These are phyloP conservation scores for Quercus dentata DNA, from an alignment of 306 rosid species.

Conservation along the genomic window DNA sequence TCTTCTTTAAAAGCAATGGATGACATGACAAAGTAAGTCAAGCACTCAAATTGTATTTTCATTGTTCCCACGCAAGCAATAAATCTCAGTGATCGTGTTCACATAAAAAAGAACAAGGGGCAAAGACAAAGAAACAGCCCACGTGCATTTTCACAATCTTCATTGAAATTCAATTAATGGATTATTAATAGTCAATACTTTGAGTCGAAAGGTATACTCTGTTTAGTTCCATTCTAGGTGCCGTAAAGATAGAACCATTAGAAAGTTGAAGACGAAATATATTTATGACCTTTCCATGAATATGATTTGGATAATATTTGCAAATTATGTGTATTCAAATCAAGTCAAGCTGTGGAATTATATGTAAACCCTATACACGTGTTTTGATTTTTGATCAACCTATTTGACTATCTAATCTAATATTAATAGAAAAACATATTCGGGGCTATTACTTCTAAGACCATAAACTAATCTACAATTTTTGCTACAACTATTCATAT, in stretches of 20 bases:
- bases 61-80: not conserved
- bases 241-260: not conserved
- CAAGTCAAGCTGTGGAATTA: no score
- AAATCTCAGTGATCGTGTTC: not conserved
- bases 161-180: not conserved
- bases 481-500: no score
- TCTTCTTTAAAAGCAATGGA: not conserved
- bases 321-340: not conserved
- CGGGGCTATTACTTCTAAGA: no score
- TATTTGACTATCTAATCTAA: not conserved
- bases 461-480: no score
- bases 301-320: not conserved
- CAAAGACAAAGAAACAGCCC: not conserved
- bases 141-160: not conserved
- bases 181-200: not conserved
- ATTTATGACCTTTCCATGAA: not conserved
- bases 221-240: not conserved
- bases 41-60: not conserved
- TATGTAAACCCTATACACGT: not conserved
- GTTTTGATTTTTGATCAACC: not conserved
- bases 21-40: not conserved
- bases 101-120: not conserved
- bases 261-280: not conserved
- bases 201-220: not conserved
- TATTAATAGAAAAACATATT: no score